A percentile compares a stretch with the other conserved stretches of the same genome.
Conservation (phyloP, 1,284 basidiomycete genomes). For the Pseudozyma hubeiensis region DNA sequence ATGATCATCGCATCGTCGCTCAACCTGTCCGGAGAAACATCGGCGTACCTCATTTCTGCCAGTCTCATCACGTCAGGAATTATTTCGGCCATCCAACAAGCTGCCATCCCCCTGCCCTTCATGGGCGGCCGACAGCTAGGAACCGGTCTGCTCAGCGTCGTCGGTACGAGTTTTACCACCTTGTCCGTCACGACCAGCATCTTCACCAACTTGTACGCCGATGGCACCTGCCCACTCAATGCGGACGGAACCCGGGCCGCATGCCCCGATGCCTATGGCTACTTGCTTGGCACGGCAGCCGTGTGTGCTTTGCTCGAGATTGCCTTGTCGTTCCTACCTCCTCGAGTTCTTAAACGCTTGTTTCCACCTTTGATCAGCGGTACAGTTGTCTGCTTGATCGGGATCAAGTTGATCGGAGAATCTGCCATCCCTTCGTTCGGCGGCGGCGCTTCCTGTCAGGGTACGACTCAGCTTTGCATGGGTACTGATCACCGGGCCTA, state of each 20-base stretch:
- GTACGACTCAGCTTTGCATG: slow-evolving; percentile 73
- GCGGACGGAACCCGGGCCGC: slow-evolving; percentile 76
- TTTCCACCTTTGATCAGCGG: slow-evolving; percentile 85
- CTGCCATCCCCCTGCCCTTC: slow-evolving; percentile 74
- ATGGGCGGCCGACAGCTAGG: slow-evolving; percentile 75
- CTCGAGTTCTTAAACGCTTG: slow-evolving; percentile 74
- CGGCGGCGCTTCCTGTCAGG: slow-evolving; percentile 76
- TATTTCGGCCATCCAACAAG: slow-evolving; percentile 81
- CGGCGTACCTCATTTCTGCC: slow-evolving; percentile 83
- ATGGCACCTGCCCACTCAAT: slow-evolving; percentile 79
- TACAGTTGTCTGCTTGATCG: slow-evolving; percentile 71
- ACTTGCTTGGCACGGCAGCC: slow-evolving; percentile 77
- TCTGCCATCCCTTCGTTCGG: slow-evolving; percentile 83
- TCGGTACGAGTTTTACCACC: slow-evolving; percentile 86
- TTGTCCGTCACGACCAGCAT: slow-evolving; percentile 78
- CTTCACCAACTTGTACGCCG: slow-evolving; percentile 79
- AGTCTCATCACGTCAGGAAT: slow-evolving; percentile 79
- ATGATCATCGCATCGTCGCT: slow-evolving; percentile 74
- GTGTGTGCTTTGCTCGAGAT: slow-evolving; percentile 86
- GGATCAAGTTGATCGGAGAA: slow-evolving; percentile 78
- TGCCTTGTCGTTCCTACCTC: slow-evolving; percentile 79
- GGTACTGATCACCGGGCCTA: slow-evolving; percentile 72
- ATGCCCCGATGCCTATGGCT: slow-evolving; percentile 72
- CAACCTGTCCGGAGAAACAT: slow-evolving; percentile 69
- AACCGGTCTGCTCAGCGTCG: slow-evolving; percentile 82